Base-by-base conservation (phyloP, 2,329 filamentous ascomycete genomes). In the Fusarium armeniacum region DNA sequence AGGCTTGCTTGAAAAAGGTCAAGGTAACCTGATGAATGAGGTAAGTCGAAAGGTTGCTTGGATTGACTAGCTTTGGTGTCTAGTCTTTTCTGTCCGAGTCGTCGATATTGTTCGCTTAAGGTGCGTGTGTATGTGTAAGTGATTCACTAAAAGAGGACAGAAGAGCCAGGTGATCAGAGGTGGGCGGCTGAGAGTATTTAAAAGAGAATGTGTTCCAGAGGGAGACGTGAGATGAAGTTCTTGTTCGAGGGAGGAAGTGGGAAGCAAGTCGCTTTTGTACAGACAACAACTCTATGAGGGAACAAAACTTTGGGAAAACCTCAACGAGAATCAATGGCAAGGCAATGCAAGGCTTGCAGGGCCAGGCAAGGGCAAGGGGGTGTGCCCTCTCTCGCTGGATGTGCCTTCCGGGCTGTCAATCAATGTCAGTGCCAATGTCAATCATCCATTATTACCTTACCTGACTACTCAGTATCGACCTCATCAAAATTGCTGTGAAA, bases 191-290 rank as follows among this genome's bases (percentile, higher is more conserved):
- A 49, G 50, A 43, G 44, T 40, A 59, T 65, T 70, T 70, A 40
- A 69, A 56, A 61, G 47, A 44, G 49, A 69, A 46, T 63, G 30
- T 58, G 61, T 56, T 63, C 35, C 61, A 63, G 67, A 70, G 66
- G 66, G 66, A 70, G 67, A 69, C 61, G 43, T 69, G 62, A 62
- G 49, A 40, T 65, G 58, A 70, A 58, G 58, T 69, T 70, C 53
- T 68, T 59, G 45, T 50, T 58, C 43, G 56, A 72, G 67, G 55
- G 58, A 71, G 58, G 44, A 62, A 51, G 69, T 55, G 69, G 69
- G 69, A 73, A 61, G 54, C 45, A 67, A 49, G 67, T 67, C 64
- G 67, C 69, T 73, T 73, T 73, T 73, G 71, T 73, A 73, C 57
- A 65, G 56, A 58, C 40, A 52, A 56, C 62, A 41, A 36, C 41